These are phyloP conservation scores for Ophiocordyceps unilateralis DNA, from an alignment of 2,329 filamentous ascomycete genomes.

Conservation along the genomic window DNA sequence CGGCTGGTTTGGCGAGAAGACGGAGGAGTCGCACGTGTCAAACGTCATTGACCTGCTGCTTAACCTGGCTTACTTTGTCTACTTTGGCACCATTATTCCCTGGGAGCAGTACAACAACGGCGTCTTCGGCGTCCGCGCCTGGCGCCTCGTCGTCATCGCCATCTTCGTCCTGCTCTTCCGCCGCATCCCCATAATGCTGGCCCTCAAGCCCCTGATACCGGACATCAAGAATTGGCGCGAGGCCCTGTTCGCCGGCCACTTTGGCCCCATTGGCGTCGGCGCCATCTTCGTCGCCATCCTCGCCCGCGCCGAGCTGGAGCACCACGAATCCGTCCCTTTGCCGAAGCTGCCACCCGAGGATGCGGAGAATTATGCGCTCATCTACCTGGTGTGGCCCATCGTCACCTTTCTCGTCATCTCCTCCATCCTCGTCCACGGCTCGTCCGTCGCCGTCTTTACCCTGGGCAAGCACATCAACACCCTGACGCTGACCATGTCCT, in stretches of 20 bases:
- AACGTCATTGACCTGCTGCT: slow-evolving; percentile 97
- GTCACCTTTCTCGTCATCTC: slow-evolving; percentile 85
- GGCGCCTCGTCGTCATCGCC: slow-evolving; percentile 87
- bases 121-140: slow-evolving; percentile 59
- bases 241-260: slow-evolving; percentile 90
- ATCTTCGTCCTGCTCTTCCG: slow-evolving; percentile 89
- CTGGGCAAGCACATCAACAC: slow-evolving; percentile 98
- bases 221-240: slow-evolving; percentile 98
- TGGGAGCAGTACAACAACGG: slow-evolving; percentile 80
- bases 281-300: slow-evolving; percentile 92
- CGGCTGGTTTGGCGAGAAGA: slow-evolving; percentile 97
- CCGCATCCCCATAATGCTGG: slow-evolving; percentile 86
- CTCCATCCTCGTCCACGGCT: slow-evolving; percentile 90
- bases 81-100: slow-evolving; percentile 90
- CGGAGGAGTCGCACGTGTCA: slow-evolving; percentile 93
- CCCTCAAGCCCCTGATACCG: slow-evolving; percentile 80
- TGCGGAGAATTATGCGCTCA: slow-evolving; percentile 46
- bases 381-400: slow-evolving; percentile 88
- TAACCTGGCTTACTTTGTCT: slow-evolving; percentile 97
- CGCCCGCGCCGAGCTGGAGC: slow-evolving; percentile 79
- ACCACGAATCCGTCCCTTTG: slow-evolving; percentile 56
- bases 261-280: slow-evolving; percentile 92
- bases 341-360: slow-evolving; percentile 37
- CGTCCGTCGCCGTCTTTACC: slow-evolving; percentile 95
- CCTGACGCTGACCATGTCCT: slow-evolving; percentile 85